Evolutionary conservation across 116 monocot species (phyloP), one percentile per base, ranked within the genome.

Genomic region (Dioscorea cayenensis): DNA sequence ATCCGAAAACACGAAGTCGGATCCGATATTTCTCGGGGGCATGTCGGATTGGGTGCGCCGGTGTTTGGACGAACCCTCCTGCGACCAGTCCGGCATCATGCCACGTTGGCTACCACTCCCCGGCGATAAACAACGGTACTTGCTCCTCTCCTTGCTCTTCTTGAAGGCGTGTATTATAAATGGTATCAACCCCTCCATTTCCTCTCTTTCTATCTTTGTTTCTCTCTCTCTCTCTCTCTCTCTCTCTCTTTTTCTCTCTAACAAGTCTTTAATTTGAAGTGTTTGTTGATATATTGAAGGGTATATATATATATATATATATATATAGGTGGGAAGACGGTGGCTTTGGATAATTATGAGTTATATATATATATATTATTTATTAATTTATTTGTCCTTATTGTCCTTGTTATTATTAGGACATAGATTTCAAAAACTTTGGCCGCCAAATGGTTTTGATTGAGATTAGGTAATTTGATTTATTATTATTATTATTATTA

Each of bases 151-250:
- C 23, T 65, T 58, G 38, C 55, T 83, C 71, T 75, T 83, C 86
- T 83, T 89, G 73, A 89, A 78, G 23, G 78, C 83, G 71, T 86
- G 81, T 18, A 90, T 84, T 38, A 90, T 71, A 60, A 81, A 85
- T 18, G 89, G 89, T 36, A 89, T 89, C 78, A 86, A 62, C 2
- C 89, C 89, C 51, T 89, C 89, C 89, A 89, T 89, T 89, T 55
- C 17, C 43, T 43, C 43, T 1, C 43, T 43, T 6, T 12, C 43
- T 43, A 0, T 43, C 60, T 14, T 5, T 35, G n/a, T 32, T 2
- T 32, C 32, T 32, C 32, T 32, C 32, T 32, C 22, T 60, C 80
- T 71, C 27, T 58, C 11, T 65, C 69, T 22, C 48, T 60, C 22
- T 60, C 80, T 71, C 27, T 58, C 11, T 65, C 69, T 22, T 29